Base-by-base conservation (phyloP, 2,329 filamentous ascomycete genomes). In the Trichophyton simii region DNA sequence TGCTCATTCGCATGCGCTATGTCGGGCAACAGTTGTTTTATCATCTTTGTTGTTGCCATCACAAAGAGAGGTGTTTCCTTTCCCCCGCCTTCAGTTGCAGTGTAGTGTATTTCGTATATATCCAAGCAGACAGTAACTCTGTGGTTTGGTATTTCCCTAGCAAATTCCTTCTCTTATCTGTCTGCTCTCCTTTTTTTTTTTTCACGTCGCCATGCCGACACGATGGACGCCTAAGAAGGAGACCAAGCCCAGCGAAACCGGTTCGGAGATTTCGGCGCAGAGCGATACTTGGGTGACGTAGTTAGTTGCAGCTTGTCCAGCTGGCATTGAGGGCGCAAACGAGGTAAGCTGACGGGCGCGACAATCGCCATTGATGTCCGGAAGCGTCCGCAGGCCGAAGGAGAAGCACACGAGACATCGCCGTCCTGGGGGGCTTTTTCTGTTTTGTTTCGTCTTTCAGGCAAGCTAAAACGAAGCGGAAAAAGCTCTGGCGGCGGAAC, bases 21-120 rank as follows among this genome's bases (percentile, higher is more conserved):
- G 13, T 48, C 31, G 9, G 60, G 38, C 18, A 48, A 22, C 3
- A 31, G 38, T 34, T 58, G 52, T n/a, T 58, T 46, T n/a, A 58
- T 41, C 67, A 65, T 68, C 71, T 71, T 70, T 15, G 52, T 55
- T 15, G 72, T 72, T 68, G 73, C 72, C 74, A 76, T 75, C 68
- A 65, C 66, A 68, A 70, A 66, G 50, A 54, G 50, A 20, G 8
- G 8, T 9, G 34, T 38, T 38, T 38, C 11, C 13, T n/a, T 31
- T 13, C 15, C 34, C 34, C 52, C 41, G 41, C 41, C 20, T 52
- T 48, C 8, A 38, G 20, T 22, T 15, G 20, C 18, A n/a, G 15
- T 13, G 52, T 22, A 15, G 46, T 52, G 20, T 52, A 28, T 55
- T 31, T 11, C 5, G 11, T 38, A 34, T 34, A 55, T 34, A 36